Evolutionary conservation across 1,139 yeast genomes (phyloP).

Genomic region (Diutina siamensis): DNA sequence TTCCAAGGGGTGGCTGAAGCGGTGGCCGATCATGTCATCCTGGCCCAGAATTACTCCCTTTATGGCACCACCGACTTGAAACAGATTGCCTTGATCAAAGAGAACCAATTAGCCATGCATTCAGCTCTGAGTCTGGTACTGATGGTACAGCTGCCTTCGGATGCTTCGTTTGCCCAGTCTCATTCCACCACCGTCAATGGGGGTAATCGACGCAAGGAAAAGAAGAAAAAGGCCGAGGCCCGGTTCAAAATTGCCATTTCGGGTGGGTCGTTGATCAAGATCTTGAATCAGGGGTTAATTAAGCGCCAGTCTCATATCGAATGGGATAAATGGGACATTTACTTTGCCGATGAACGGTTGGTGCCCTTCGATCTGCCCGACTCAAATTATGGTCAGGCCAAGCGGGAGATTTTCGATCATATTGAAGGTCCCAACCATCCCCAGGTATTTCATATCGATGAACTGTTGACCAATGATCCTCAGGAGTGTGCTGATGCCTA

Average conservation of each 20-base stretch:
- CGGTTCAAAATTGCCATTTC: constrained; percentile 84
- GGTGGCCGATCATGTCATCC: constrained; percentile 78
- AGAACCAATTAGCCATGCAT: neutral
- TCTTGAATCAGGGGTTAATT: constrained; percentile 74
- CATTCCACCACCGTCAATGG: neutral
- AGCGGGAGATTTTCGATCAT: constrained; percentile 66
- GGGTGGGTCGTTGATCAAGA: constrained; percentile 86
- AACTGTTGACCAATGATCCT: constrained; percentile 35
- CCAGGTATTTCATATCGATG: constrained; percentile 37
- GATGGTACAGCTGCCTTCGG: constrained; percentile 3
- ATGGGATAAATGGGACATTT: constrained; percentile 94
- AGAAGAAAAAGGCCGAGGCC: constrained; percentile 33
- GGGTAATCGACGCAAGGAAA: constrained; percentile 2
- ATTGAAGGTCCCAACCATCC: constrained; percentile 48
- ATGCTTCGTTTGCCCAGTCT: neutral
- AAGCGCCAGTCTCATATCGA: constrained; percentile 56
- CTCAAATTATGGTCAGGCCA: constrained; percentile 84
- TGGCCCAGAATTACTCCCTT: constrained; percentile 66
- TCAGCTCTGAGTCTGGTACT: constrained; percentile 4
- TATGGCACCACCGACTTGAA: constrained; percentile 34
- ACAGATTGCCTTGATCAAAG: constrained; percentile 15
- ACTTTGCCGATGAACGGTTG: constrained; percentile 92
- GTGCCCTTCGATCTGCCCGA: constrained; percentile 80
- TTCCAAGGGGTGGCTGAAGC: constrained; percentile 88
- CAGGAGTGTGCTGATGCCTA: constrained; percentile 39